A percentile compares a stretch with the other conserved stretches of the same genome.
phyloP scores from a whole-genome alignment of 1,284 basidiomycete species.

The Mycena sp. region DNA sequence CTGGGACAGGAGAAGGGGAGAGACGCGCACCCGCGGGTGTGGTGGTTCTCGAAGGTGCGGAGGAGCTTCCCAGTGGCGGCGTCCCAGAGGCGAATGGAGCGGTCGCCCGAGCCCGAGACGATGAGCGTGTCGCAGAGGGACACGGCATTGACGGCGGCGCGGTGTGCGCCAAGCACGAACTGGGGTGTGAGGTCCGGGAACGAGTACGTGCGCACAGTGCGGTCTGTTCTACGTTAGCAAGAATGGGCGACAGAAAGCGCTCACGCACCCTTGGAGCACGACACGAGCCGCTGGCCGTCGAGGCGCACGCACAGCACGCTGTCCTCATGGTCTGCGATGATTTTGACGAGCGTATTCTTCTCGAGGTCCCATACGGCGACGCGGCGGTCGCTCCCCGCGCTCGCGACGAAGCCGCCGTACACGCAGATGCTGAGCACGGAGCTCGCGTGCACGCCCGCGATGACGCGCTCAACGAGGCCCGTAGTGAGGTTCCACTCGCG shows the following conservation, averaged over 20 bases:
- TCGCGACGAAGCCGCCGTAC: conserved; percentile 71
- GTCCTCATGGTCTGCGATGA: conserved; percentile 78
- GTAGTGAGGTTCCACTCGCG: conserved; percentile 82
- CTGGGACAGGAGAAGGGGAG: no score
- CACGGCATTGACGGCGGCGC: conserved; percentile 87
- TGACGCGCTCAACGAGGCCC: conserved; percentile 74
- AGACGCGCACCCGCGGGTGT: conserved; percentile 75
- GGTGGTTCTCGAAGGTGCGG: conserved; percentile 79
- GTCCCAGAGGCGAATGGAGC: conserved; percentile 84
- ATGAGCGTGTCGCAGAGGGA: conserved; percentile 73
- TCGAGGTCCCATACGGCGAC: conserved; percentile 83
- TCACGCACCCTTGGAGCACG: conserved; percentile 73
- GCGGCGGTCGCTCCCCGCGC: conserved; percentile 79
- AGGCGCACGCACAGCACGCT: conserved; percentile 87
- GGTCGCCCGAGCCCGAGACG: conserved; percentile 87
- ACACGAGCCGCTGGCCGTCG: conserved; percentile 74
- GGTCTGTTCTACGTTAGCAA: conserved; percentile 50
- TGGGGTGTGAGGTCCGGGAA: conserved; percentile 72
- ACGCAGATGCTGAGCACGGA: conserved; percentile 83
- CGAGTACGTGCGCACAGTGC: conserved; percentile 78
- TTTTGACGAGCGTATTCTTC: conserved; percentile 58
- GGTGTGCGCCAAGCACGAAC: conserved; percentile 72
- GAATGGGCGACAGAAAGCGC: no score
- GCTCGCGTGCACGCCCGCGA: conserved; percentile 75
- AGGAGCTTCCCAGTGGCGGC: conserved; percentile 75